These are phyloP conservation scores for Dichomitus squalens DNA, from an alignment of 1,284 basidiomycete genomes.

Conservation along the genomic window DNA sequence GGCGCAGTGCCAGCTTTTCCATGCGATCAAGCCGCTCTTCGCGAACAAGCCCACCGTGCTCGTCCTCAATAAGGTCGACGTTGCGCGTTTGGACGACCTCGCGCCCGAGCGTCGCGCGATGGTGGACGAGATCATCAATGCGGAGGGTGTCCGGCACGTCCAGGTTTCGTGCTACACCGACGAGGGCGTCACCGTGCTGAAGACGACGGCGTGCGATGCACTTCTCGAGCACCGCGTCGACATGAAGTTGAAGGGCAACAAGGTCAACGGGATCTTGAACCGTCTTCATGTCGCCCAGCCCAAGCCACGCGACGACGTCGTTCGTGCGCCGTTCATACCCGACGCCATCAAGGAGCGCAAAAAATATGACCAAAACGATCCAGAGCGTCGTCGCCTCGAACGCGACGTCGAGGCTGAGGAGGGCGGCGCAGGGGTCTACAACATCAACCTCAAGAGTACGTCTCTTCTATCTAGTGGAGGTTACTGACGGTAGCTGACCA, in stretches of 20 bases:
- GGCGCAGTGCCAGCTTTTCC: constrained; percentile 95
- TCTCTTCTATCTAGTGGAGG: constrained; percentile 17
- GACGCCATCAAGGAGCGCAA: constrained; percentile 74
- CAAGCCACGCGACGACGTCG: constrained; percentile 83
- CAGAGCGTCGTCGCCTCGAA: constrained; percentile 70
- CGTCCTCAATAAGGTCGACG: constrained; percentile 96
- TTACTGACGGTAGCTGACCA: constrained; percentile 12
- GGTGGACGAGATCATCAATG: constrained; percentile 83
- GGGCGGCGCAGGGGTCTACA: constrained; percentile 89
- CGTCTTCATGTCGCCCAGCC: constrained; percentile 93
- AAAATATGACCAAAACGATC: constrained; percentile 88
- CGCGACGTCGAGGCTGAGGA: constrained; percentile 82
- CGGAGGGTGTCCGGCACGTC: constrained; percentile 71
- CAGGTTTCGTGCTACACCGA: constrained; percentile 93
- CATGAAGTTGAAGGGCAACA: constrained; percentile 89
- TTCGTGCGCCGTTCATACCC: constrained; percentile 85
- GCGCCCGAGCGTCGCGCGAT: constrained; percentile 71
- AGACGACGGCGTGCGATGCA: constrained; percentile 90
- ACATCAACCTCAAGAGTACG: constrained; percentile 86
- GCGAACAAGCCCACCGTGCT: constrained; percentile 88
- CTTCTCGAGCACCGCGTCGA: constrained; percentile 93
- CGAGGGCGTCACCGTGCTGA: constrained; percentile 94
- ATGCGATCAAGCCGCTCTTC: constrained; percentile 97
- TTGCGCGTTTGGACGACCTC: constrained; percentile 84
- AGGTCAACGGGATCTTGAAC: constrained; percentile 90